Evolutionary conservation across 495 filamentous ascomycete species (phyloP).

Genomic region (Neurospora tetrasperma): DNA sequence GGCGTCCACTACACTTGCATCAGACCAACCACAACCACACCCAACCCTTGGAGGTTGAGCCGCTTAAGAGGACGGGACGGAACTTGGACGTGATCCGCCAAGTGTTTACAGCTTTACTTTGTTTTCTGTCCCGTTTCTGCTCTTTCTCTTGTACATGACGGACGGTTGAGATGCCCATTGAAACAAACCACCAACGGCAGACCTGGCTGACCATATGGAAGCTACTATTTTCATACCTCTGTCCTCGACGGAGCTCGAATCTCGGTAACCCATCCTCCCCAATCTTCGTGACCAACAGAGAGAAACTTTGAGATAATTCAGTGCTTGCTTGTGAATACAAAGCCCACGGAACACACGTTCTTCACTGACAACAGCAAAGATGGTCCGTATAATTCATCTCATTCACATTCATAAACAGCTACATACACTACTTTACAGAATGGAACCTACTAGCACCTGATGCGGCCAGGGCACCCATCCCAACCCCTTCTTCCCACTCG

Average conservation of each 20-base stretch:
- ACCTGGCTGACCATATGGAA: not conserved
- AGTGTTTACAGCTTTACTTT: not conserved
- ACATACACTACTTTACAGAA: not conserved
- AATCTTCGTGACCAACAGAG: not conserved
- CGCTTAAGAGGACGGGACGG: not conserved
- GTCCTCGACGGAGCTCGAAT: not conserved
- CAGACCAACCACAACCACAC: not conserved
- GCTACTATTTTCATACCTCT: not conserved
- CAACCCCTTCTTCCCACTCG: not conserved
- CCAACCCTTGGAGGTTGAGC: not conserved
- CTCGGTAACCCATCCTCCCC: not conserved
- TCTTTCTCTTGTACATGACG: not conserved
- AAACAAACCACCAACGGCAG: not conserved
- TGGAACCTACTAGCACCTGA: not conserved
- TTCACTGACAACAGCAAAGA: not conserved
- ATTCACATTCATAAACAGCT: not conserved
- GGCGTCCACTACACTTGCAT: not conserved
- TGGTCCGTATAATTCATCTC: not conserved
- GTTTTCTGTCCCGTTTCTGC: not conserved
- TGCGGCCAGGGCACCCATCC: not conserved
- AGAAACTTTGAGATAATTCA: not conserved
- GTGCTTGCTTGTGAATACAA: not conserved
- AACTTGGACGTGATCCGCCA: not conserved
- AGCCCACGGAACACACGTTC: not conserved
- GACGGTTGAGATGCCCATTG: not conserved